Conservation (phyloP, 2,329 filamentous ascomycete species). For the Didymellaceae sp. region DNA sequence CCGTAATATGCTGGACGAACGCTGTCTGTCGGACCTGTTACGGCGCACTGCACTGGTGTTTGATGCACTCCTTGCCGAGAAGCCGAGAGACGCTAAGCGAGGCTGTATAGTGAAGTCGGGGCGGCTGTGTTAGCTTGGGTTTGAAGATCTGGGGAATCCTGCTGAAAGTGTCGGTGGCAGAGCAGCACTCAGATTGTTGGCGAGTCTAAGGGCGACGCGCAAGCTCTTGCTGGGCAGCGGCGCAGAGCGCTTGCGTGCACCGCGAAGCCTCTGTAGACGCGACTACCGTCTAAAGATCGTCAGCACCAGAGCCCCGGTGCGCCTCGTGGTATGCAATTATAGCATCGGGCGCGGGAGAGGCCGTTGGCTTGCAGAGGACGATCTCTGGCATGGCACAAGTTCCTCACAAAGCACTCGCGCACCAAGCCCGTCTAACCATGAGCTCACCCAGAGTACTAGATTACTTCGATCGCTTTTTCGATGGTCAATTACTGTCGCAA, state of each 20-base stretch:
- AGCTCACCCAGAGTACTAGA: too few species aligned
- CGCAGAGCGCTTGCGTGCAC: not conserved
- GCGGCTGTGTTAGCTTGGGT: constrained; percentile 4
- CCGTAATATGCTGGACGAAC: not conserved
- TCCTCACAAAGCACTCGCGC: not conserved
- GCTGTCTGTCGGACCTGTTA: not conserved
- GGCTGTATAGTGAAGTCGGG: constrained; percentile 2
- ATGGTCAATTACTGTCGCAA: too few species aligned
- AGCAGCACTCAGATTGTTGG: not conserved
- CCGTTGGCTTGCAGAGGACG: constrained; percentile 3
- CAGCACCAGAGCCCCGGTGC: not conserved
- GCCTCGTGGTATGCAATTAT: constrained; percentile 5
- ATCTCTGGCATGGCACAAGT: not conserved
- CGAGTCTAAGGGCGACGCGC: constrained; percentile 6
- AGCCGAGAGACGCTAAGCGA: constrained; percentile 16
- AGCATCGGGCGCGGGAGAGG: constrained; percentile 4
- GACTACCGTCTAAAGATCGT: not conserved
- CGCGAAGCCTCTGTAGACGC: constrained; percentile 9
- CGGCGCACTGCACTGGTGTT: not conserved
- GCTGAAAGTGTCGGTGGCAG: not conserved
- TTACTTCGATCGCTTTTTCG: too few species aligned
- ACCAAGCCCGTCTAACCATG: not conserved
- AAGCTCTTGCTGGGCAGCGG: constrained; percentile 10
- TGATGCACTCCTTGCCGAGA: constrained; percentile 3
- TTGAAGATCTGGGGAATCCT: constrained; percentile 6